Conservation (phyloP, 805 yeast species). For the Saturnispora serradocipensis region DNA sequence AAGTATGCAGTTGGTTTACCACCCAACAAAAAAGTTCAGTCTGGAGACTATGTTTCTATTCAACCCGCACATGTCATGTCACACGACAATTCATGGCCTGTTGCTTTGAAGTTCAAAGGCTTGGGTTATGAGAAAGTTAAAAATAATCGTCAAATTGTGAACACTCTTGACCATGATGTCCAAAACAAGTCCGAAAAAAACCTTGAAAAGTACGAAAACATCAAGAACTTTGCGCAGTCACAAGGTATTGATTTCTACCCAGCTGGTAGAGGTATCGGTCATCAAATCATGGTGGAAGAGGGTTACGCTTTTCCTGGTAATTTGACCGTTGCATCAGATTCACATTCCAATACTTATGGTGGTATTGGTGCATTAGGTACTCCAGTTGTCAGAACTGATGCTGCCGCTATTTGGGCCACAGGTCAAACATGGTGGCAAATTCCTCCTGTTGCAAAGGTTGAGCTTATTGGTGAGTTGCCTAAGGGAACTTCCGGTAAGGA, state of each 20-base stretch:
- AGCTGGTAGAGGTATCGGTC: conserved; percentile 99
- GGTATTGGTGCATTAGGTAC: conserved; percentile 95
- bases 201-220: conserved; percentile 77
- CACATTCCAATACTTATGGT: conserved; percentile 96
- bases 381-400: conserved; percentile 97
- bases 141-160: conserved; percentile 85
- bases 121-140: conserved; percentile 80
- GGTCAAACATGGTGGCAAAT: conserved; percentile 99
- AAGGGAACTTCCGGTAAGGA: conserved; percentile 92
- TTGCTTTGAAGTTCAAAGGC: conserved; percentile 91
- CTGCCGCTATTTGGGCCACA: conserved; percentile 99
- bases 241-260: conserved; percentile 97
- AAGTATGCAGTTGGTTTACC: conserved; percentile 82
- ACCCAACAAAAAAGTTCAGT: conserved; percentile 61
- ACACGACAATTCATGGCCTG: conserved; percentile 99
- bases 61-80: conserved; percentile 98
- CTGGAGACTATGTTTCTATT: conserved; percentile 94
- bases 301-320: conserved; percentile 96
- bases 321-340: conserved; percentile 92
- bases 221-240: conserved; percentile 77
- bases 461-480: conserved; percentile 72
- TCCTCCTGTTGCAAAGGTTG: conserved; percentile 96
- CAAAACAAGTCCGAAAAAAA: conserved; percentile 89
- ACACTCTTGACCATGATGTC: conserved; percentile 96
- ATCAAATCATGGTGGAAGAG: conserved; percentile 97